Evolutionary conservation across 805 yeast species (phyloP), one percentile per base, ranked within the genome.

Genomic region (Clavispora phyllophila): DNA sequence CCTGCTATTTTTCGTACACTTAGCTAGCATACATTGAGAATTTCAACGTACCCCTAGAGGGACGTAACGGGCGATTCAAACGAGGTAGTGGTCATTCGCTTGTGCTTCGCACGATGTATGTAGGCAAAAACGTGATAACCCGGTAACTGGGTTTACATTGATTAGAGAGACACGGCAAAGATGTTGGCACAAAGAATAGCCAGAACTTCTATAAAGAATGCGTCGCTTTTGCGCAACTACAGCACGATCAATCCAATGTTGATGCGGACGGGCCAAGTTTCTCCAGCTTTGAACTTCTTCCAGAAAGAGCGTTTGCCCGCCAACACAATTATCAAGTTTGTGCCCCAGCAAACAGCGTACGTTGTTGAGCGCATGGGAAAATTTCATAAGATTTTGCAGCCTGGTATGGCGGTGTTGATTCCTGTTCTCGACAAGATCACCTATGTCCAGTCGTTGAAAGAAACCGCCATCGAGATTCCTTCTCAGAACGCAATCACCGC

Each of bases 281-380:
- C 48, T n/a, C 42, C 49, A 12, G 41, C 57, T 12, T 51, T 79
- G 54, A 78, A 72, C 34, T 82, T 72, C 57, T 82, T 82, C 61
- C 87, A 81, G 58, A 73, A 71, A 39, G 78, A 76, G 38, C 68
- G 75, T 43, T 63, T 84, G 41, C 95, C 95, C n/a, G 67, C 87
- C 14, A 85, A 85, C 62, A 85, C 93, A 2, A 62, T 84, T 4
- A 62, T 85, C 31, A 70, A 86, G 53, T 87, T 87, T 60, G 95
- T 87, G 13, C 96, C 96, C 2, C 95, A 87, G 60, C 95, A 87
- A 62, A 82, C 87, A 17, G 95, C 95, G 3, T 87, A 93, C 89
- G 79, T 87, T 15, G 95, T 87, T 15, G 96, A 87, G 62, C 71
- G 96, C 48, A 87, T 87, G 96, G 96, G 96, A 25, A 84, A 83